phyloP scores from a whole-genome alignment of 2,329 filamentous ascomycete species.

The Fusarium xyrophilum region DNA sequence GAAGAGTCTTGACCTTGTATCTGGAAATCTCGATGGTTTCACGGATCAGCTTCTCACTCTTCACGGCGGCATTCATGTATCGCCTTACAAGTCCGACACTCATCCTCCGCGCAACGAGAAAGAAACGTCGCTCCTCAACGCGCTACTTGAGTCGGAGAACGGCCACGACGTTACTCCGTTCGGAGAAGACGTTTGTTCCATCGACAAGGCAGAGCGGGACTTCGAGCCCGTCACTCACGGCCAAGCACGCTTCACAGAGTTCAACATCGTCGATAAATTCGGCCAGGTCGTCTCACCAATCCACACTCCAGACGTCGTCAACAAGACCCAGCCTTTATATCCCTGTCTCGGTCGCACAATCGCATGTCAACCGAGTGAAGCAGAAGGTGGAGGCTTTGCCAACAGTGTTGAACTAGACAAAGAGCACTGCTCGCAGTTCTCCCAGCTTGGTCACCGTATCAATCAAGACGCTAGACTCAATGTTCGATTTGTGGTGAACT shows the following conservation, averaged over 20 bases:
- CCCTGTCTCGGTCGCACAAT: neutral
- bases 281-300: neutral
- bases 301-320: neutral
- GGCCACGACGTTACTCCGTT: neutral
- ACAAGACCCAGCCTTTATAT: neutral
- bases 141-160: fast-evolving
- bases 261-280: neutral
- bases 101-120: neutral
- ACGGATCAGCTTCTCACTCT: neutral
- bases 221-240: neutral
- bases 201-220: neutral
- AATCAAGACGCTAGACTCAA: neutral
- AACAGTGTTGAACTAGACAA: neutral
- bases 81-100: fast-evolving
- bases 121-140: neutral
- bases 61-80: neutral
- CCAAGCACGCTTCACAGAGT: neutral
- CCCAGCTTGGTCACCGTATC: neutral
- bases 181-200: neutral
- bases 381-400: neutral
- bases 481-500: neutral
- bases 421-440: neutral
- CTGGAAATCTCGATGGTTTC: neutral
- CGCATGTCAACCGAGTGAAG: neutral
- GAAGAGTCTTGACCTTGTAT: neutral